These are phyloP conservation scores for Microcos paniculata DNA, from an alignment of 345 rosid genomes.

Conservation along the genomic window DNA sequence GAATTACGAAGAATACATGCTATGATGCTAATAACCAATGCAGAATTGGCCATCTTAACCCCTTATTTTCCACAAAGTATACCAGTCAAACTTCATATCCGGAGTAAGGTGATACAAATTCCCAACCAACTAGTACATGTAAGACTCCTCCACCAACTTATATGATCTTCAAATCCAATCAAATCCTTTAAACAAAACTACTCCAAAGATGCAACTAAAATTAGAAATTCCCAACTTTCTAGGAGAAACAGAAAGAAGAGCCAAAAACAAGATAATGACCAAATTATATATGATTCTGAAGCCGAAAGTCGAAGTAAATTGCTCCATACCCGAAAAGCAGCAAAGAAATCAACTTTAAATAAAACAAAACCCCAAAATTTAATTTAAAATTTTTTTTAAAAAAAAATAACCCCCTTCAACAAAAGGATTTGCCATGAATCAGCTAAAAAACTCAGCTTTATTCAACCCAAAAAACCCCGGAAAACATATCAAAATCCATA, in stretches of 20 bases:
- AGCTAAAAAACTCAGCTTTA: not conserved
- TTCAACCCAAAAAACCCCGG: not conserved
- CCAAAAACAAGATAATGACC: not conserved
- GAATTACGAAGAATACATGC: not conserved
- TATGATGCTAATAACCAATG: not conserved
- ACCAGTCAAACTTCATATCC: slow-evolving; percentile 13
- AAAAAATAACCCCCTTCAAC: not conserved
- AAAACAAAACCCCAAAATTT: not conserved
- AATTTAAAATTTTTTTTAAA: too few species aligned
- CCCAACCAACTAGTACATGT: not conserved
- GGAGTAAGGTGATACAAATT: slow-evolving; percentile 15
- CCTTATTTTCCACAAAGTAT: not conserved
- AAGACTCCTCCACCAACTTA: not conserved
- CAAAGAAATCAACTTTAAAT: not conserved
- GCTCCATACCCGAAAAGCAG: slow-evolving; percentile 15
- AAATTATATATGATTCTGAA: not conserved
- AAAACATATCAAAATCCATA: slow-evolving; percentile 12
- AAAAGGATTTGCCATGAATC: slow-evolving; percentile 10
- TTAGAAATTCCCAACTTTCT: slow-evolving; percentile 1
- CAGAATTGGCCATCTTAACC: slow-evolving; percentile 6
- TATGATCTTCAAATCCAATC: slow-evolving; percentile 14
- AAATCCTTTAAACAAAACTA: not conserved
- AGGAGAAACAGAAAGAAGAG: not conserved
- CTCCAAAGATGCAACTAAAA: slow-evolving; percentile 9
- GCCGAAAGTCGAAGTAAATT: not conserved